Conservation (phyloP, 495 filamentous ascomycete species). For the Bacidia gigantensis region DNA sequence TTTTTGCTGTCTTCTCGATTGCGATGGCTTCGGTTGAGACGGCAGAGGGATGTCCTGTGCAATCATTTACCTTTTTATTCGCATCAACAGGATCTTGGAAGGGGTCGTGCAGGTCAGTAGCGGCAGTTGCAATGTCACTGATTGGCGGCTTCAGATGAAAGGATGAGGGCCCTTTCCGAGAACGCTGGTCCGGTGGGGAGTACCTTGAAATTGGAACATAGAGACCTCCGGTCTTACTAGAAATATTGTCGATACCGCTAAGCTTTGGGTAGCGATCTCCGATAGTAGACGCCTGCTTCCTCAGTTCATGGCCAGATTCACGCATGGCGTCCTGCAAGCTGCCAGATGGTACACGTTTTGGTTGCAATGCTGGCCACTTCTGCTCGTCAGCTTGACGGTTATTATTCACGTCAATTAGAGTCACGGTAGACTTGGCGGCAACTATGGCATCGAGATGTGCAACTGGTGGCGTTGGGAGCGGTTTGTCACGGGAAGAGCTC, state of each 20-base stretch:
- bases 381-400: slow-evolving; percentile 10
- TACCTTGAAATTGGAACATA: slow-evolving; percentile 12
- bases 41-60: background rate
- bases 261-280: slow-evolving; percentile 13
- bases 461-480: slow-evolving; percentile 18
- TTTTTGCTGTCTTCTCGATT: slow-evolving; percentile 8
- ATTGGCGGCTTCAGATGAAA: background rate
- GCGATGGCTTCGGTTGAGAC: slow-evolving; percentile 10
- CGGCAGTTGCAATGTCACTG: background rate
- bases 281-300: slow-evolving; percentile 2
- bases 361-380: slow-evolving; percentile 19
- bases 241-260: slow-evolving; percentile 4
- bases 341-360: slow-evolving; percentile 7
- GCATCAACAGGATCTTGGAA: slow-evolving; percentile 2
- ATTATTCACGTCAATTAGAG: slow-evolving; percentile 20
- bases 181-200: slow-evolving; percentile 6
- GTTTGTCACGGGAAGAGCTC: slow-evolving; percentile 14
- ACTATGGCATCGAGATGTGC: slow-evolving; percentile 5
- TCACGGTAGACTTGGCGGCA: slow-evolving; percentile 6
- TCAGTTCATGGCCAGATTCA: slow-evolving; percentile 8
- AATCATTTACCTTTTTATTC: background rate
- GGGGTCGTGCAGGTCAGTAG: slow-evolving; percentile 2
- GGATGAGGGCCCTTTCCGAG: background rate
- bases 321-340: slow-evolving; percentile 11
- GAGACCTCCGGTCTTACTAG: background rate